A percentile compares a stretch with the other conserved stretches of the same genome.
phyloP scores from a whole-genome alignment of 2,329 filamentous ascomycete species.

The Claviceps spartinae region DNA sequence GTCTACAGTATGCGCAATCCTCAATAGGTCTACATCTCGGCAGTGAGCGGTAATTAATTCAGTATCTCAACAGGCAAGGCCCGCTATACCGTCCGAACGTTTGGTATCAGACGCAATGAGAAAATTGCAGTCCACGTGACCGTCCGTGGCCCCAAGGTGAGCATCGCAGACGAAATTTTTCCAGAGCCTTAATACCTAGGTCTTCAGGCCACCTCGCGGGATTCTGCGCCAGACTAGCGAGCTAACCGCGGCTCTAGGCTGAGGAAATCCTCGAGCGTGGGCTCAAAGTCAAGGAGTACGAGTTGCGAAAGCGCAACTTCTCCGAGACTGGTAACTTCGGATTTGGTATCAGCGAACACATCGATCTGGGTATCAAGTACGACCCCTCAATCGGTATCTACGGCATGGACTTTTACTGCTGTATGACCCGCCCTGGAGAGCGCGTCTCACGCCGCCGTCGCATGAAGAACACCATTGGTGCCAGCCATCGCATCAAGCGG shows the following conservation, averaged over 20 bases:
- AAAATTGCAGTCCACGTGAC: conserved; percentile 99
- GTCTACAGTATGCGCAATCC: conserved; percentile 70
- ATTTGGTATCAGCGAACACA: conserved; percentile 99
- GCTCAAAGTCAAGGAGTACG: conserved; percentile 99
- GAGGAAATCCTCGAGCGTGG: conserved; percentile 99
- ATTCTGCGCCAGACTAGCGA: neutral
- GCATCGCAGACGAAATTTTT: neutral
- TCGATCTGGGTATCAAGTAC: conserved; percentile 99
- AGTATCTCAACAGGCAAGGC: conserved; percentile 63
- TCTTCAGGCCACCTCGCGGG: too few relatives aligned
- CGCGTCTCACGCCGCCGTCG: conserved; percentile 92
- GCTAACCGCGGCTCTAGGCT: conserved; percentile 38
- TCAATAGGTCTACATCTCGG: neutral
- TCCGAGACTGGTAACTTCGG: conserved; percentile 99
- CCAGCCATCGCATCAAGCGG: conserved; percentile 85
- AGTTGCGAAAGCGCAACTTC: conserved; percentile 99
- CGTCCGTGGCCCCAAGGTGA: conserved; percentile 78
- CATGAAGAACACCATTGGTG: conserved; percentile 72
- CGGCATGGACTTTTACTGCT: conserved; percentile 99
- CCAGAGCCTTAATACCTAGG: too few relatives aligned
- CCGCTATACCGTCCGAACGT: conserved; percentile 99
- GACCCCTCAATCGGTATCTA: conserved; percentile 97
- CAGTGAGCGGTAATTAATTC: conserved; percentile 8
- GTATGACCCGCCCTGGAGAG: conserved; percentile 99
- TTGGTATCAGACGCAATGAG: conserved; percentile 99